Percentiles rank a stretch among this genome's conserved stretches.
phyloP scores from a whole-genome alignment of 2,329 filamentous ascomycete genomes.

The Botrytis sinoallii region DNA sequence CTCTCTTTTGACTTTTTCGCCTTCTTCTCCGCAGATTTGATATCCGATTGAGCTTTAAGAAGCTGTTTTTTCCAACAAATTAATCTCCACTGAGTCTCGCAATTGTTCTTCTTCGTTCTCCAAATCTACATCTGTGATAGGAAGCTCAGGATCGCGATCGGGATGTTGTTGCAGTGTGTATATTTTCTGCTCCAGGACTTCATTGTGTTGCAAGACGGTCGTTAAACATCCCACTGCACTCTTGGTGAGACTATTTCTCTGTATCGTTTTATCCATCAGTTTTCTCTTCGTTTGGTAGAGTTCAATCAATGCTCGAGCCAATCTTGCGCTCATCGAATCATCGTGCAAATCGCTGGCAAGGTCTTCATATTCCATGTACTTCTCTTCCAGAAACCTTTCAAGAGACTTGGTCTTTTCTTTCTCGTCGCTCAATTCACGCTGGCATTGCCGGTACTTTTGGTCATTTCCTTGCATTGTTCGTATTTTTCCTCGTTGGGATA shows the following conservation, averaged over 20 bases:
- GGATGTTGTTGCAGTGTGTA: not conserved
- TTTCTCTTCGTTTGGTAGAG: not conserved
- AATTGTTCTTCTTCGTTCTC: not conserved
- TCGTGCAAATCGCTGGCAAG: not conserved
- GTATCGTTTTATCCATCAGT: slow-evolving; percentile 5
- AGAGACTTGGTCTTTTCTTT: slow-evolving; percentile 8
- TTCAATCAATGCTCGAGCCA: slow-evolving; percentile 1
- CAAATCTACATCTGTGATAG: not conserved
- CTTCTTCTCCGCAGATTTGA: not conserved
- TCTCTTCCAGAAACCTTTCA: slow-evolving; percentile 7
- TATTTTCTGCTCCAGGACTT: not conserved
- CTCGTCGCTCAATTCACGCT: slow-evolving; percentile 6
- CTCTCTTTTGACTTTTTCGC: not conserved
- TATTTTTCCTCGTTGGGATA: not conserved
- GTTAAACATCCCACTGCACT: not conserved
- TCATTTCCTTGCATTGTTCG: not conserved
- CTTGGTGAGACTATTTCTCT: slow-evolving; percentile 9
- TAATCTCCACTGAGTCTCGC: not conserved
- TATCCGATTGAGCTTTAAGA: not conserved
- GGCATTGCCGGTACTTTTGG: not conserved
- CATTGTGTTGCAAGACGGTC: not conserved
- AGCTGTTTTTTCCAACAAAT: not conserved
- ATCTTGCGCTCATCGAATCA: not conserved
- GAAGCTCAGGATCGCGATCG: not conserved
- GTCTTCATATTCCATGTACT: not conserved